phyloP scores from a whole-genome alignment of 768 basidiomycete genomes.

The Hypholoma fasciculare region DNA sequence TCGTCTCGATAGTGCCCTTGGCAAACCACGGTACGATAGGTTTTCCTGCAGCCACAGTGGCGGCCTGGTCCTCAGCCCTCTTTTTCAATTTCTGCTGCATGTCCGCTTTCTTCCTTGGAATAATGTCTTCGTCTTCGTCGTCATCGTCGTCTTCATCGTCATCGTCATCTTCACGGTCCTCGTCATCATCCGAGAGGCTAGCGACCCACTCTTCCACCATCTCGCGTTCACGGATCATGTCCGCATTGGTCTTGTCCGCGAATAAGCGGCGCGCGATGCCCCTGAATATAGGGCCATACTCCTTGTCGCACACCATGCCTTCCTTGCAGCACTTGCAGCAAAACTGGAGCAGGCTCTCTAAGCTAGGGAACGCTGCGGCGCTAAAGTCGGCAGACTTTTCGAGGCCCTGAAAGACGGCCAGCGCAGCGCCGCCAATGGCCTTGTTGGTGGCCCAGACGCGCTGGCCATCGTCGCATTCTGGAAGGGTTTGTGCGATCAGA shows the following conservation, averaged over 20 bases:
- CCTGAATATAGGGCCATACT: conserved; percentile 32
- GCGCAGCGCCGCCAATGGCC: conserved; percentile 31
- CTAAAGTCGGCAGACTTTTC: conserved; percentile 24
- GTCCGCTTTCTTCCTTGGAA: conserved; percentile 13
- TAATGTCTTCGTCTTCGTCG: conserved; percentile 12
- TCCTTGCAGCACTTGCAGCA: conserved; percentile 28
- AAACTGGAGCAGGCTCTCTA: conserved; percentile 30
- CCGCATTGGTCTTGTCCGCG: conserved; percentile 26
- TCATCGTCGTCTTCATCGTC: conserved; percentile 15
- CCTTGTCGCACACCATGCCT: conserved; percentile 15
- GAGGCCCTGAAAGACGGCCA: conserved; percentile 32
- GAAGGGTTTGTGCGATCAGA: neutral
- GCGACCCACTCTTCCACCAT: conserved; percentile 31
- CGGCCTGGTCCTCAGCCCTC: neutral
- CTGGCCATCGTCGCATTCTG: conserved; percentile 35
- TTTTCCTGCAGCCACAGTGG: neutral
- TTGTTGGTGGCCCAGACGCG: conserved; percentile 30
- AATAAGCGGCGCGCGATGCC: conserved; percentile 33
- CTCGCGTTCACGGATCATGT: conserved; percentile 26
- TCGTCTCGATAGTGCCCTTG: conserved; percentile 24
- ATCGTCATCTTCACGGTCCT: neutral
- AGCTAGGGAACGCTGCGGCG: conserved; percentile 26
- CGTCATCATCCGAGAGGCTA: conserved; percentile 14
- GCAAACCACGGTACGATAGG: conserved; percentile 28
- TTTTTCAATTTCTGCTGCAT: conserved; percentile 13